Percentiles rank a stretch among this genome's conserved stretches.
Conservation (phyloP, 495 filamentous ascomycete species). For the Xylaria acuta region DNA sequence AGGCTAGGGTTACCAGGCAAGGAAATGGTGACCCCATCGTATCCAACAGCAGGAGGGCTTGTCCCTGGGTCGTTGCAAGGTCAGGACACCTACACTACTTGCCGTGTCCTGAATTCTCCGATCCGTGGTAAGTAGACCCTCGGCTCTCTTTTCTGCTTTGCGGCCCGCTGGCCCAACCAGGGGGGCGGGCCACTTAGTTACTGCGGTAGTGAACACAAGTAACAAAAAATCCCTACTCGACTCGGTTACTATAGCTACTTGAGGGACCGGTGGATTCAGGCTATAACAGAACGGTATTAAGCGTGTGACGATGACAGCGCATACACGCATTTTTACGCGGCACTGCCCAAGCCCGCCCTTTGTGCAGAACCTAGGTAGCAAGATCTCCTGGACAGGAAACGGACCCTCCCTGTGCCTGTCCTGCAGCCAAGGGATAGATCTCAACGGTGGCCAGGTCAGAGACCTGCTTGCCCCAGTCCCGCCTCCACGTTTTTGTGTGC, state of each 20-base stretch:
- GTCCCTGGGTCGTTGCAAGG: conserved; percentile 14
- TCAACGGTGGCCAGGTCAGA: conserved; percentile 25
- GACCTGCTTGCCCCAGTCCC: conserved; percentile 23
- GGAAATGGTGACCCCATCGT: conserved; percentile 4
- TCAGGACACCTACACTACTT: conserved; percentile 3
- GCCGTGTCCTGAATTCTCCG: conserved; percentile 25
- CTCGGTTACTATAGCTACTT: conserved; percentile 32
- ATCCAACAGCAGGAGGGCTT: conserved; percentile 5
- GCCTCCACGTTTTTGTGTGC: conserved; percentile 29
- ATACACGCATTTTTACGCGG: conserved; percentile 33
- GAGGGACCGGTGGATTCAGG: conserved; percentile 39
- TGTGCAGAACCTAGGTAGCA: conserved; percentile 16
- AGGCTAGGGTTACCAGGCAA: conserved; percentile 16
- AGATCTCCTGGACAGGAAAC: conserved; percentile 16
- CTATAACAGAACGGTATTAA: conserved; percentile 42
- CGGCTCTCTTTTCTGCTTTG: conserved; percentile 19
- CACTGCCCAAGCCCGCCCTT: conserved; percentile 16
- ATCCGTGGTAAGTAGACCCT: conserved; percentile 14
- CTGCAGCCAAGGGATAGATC: conserved; percentile 24
- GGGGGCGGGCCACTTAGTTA: neutral
- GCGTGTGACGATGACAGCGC: conserved; percentile 45
- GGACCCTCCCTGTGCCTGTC: conserved; percentile 19
- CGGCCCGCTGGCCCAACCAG: conserved; percentile 24
- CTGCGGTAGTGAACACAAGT: conserved; percentile 28
- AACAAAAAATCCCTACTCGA: conserved; percentile 25